Base-by-base conservation (phyloP, 257 asterid genomes). In the Solanum dulcamara region DNA sequence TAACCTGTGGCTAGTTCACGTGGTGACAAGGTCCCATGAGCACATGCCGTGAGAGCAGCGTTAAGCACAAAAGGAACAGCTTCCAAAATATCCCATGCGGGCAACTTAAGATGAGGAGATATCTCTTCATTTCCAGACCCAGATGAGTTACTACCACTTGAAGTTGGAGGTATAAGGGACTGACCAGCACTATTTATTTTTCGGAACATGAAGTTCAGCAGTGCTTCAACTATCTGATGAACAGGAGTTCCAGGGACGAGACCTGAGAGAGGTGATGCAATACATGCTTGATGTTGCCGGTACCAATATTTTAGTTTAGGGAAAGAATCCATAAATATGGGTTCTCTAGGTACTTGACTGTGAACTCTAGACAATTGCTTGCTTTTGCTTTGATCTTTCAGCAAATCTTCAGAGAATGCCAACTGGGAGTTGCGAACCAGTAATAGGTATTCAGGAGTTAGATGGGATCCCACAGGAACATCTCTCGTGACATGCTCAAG, bases 61-160 rank as follows among this genome's bases (percentile, higher is more conserved):
- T 97, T 97, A 89, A 95, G 98, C 86, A 91, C 98, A 88, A 92
- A 97, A 8, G 99, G 99, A 87, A 95, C 91, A 85, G 99, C 99
- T 86, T 94, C 98, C 48, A 97, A 89, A 91, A 97, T 95, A 92
- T 97, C 98, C 98, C 99, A 97, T 88, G 98, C 99, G 57, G 99
- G 99, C 80, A 94, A 57, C 83, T 91, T 95, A 83, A 94, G 98
- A 86, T 89, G 90, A 79, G 87, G 91, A 88, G 89, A 88, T 74
- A 87, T 85, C 85, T 95, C 97, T 28, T 97, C 98, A 33, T 84
- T 83, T 85, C 91, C 95, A 87, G 96, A 90, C 80, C 88, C 93
- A 85, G 98, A 92, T 24, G 97, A 93, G 89, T 83, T 86, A 83
- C 93, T 94, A 87, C 96, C 92, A 86, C 94, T 94, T 86, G 99